These are phyloP conservation scores for Lipomyces chichibuensis DNA, from an alignment of 805 yeast species.

Conservation along the genomic window DNA sequence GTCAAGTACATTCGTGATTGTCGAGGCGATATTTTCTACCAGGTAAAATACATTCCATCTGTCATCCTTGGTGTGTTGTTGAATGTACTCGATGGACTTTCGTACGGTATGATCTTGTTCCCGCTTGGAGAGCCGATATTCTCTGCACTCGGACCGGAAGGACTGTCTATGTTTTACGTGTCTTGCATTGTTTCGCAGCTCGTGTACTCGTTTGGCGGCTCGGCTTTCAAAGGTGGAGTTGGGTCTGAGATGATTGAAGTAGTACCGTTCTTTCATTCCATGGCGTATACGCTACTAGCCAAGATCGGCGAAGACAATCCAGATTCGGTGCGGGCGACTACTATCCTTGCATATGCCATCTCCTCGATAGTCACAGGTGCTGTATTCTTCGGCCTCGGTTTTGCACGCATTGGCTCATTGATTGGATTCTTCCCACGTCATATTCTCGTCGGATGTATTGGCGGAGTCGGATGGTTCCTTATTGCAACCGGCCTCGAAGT, in stretches of 20 bases:
- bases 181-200: slow-evolving; percentile 89
- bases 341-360: slow-evolving; percentile 80
- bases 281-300: slow-evolving; percentile 74
- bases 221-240: slow-evolving; percentile 85
- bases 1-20: background rate
- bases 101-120: slow-evolving; percentile 97
- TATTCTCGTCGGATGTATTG: slow-evolving; percentile 94
- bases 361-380: slow-evolving; percentile 86
- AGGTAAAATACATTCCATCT: slow-evolving; percentile 59
- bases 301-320: slow-evolving; percentile 55
- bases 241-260: slow-evolving; percentile 99
- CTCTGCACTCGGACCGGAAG: slow-evolving; percentile 79
- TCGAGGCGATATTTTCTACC: slow-evolving; percentile 5
- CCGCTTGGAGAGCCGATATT: slow-evolving; percentile 84
- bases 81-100: slow-evolving; percentile 88
- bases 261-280: slow-evolving; percentile 96
- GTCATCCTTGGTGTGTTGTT: slow-evolving; percentile 82
- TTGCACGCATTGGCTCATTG: slow-evolving; percentile 74
- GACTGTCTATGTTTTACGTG: slow-evolving; percentile 90
- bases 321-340: slow-evolving; percentile 71
- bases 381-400: slow-evolving; percentile 77
- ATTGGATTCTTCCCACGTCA: slow-evolving; percentile 97
- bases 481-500: slow-evolving; percentile 91
- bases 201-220: slow-evolving; percentile 86
- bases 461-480: slow-evolving; percentile 96